Evolutionary conservation across 306 rosid species (phyloP).

Genomic region (Fragaria ananassa): DNA sequence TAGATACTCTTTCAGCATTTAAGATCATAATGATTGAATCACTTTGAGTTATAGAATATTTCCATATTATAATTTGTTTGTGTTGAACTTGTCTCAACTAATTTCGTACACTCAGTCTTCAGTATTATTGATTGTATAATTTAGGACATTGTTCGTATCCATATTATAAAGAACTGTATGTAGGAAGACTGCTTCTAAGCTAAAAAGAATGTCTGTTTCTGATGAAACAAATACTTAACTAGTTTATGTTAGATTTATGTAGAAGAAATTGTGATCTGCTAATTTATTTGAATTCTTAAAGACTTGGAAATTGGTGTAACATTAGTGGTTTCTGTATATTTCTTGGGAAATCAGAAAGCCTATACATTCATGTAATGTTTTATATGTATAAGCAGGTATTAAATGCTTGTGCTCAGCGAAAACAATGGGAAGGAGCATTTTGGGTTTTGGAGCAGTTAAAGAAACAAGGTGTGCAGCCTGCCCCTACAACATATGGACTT

Average conservation of each 20-base stretch:
- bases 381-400: constrained; percentile 55
- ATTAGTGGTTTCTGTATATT: not conserved
- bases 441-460: constrained; percentile 93
- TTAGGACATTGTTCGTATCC: not conserved
- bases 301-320: not conserved
- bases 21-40: not conserved
- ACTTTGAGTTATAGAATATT: not conserved
- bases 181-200: not conserved
- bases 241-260: not conserved
- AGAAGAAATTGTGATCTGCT: constrained; percentile 4
- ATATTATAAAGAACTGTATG: not conserved
- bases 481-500: constrained; percentile 72
- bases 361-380: not conserved
- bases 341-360: not conserved
- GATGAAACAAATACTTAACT: not conserved
- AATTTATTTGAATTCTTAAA: not conserved
- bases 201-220: not conserved
- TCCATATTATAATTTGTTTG: not conserved
- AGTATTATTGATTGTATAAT: not conserved
- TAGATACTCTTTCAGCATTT: not conserved
- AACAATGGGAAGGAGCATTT: constrained; percentile 96
- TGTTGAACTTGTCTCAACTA: not conserved
- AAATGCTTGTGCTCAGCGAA: constrained; percentile 74
- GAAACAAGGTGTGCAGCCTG: constrained; percentile 51
- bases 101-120: not conserved